A percentile compares a stretch with the other conserved stretches of the same genome.
phyloP scores from a whole-genome alignment of 257 asterid species.

The Capsicum rhomboideum region DNA sequence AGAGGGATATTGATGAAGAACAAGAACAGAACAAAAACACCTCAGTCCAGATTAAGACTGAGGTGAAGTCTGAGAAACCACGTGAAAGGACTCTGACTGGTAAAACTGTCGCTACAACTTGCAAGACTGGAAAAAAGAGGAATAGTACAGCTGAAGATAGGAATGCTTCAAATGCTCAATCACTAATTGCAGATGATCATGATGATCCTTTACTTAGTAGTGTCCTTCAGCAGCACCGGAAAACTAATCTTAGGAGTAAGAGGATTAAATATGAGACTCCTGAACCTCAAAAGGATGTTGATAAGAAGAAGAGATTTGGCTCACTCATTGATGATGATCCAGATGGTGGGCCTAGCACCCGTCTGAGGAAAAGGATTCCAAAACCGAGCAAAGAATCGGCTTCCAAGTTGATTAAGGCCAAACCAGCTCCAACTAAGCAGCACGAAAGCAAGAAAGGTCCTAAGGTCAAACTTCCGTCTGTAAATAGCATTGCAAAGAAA shows the following conservation, averaged over 20 bases:
- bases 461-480: slow-evolving; percentile 11
- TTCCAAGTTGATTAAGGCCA: slow-evolving; percentile 24
- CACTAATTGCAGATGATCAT: slow-evolving; percentile 17
- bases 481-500: slow-evolving; percentile 3
- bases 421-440: slow-evolving; percentile 32
- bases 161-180: slow-evolving; percentile 22
- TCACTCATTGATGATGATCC: slow-evolving; percentile 29
- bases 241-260: slow-evolving; percentile 35
- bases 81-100: slow-evolving; percentile 19
- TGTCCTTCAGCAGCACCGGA: slow-evolving; percentile 32
- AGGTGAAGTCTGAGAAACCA: slow-evolving; percentile 36
- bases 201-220: slow-evolving; percentile 15
- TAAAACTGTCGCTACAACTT: slow-evolving; percentile 17
- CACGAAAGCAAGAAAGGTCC: slow-evolving; percentile 26
- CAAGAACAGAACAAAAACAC: slow-evolving; percentile 19
- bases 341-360: slow-evolving; percentile 87
- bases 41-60: slow-evolving; percentile 22
- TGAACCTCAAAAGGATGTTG: slow-evolving; percentile 26
- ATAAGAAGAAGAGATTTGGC: slow-evolving; percentile 21
- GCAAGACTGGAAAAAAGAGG: slow-evolving; percentile 42
- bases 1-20: slow-evolving; percentile 38
- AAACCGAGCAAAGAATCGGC: slow-evolving; percentile 33
- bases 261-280: slow-evolving; percentile 26
- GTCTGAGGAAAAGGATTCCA: slow-evolving; percentile 55
- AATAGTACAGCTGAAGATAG: slow-evolving; percentile 26